A percentile compares a stretch with the other conserved stretches of the same genome.
Conservation (phyloP, 441 rosid genomes). For the Syzygium malaccense region DNA sequence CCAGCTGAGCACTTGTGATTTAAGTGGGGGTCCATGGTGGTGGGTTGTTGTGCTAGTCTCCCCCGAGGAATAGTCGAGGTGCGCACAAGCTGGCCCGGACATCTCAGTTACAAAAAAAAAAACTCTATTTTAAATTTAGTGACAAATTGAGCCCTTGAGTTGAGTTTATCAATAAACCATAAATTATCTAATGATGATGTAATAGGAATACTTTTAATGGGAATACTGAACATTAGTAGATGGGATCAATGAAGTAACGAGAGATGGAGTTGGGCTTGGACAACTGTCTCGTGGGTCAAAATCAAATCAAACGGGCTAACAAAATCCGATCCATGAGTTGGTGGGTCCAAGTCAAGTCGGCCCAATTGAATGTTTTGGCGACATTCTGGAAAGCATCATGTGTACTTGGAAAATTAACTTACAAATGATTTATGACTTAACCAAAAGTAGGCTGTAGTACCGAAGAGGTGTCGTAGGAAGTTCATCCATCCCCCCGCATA, state of each 20-base stretch:
- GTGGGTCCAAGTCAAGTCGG: not conserved
- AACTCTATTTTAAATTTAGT: not conserved
- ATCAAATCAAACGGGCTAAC: not conserved
- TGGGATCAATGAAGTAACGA: not conserved
- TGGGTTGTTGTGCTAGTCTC: too few species aligned
- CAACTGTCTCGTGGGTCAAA: not conserved
- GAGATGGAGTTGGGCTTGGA: not conserved
- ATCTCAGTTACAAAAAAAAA: too few species aligned
- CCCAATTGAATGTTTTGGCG: not conserved
- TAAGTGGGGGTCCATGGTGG: too few species aligned
- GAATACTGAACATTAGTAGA: not conserved
- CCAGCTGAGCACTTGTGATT: too few species aligned
- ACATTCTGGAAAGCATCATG: not conserved
- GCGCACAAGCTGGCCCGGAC: too few species aligned
- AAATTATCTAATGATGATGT: not conserved
- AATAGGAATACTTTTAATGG: not conserved
- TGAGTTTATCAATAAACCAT: not conserved
- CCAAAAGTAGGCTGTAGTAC: not conserved
- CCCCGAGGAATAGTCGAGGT: too few species aligned
- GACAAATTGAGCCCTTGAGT: not conserved
- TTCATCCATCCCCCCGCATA: rapidly evolving
- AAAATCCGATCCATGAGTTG: not conserved
- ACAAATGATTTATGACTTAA: not conserved
- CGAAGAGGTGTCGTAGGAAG: rapidly evolving
- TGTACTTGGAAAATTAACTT: not conserved